A percentile compares a stretch with the other conserved stretches of the same genome.
Evolutionary conservation across 2,329 filamentous ascomycete genomes (phyloP).

Genomic region (Fusarium kyushuense): DNA sequence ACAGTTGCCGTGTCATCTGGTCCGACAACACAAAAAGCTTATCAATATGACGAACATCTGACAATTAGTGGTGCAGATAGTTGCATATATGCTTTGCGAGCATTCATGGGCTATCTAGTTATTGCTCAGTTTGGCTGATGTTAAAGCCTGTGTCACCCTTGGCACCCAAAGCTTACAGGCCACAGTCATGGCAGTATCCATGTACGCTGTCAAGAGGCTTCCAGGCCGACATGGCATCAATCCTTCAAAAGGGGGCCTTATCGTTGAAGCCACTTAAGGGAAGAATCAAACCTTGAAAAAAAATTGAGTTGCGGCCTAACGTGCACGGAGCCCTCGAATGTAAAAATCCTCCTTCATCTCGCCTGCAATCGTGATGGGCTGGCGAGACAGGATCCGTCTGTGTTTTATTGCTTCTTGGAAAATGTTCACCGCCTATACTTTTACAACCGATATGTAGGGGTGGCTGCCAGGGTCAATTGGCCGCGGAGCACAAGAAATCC

Average conservation of each 20-base stretch:
- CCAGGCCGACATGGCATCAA: conserved; percentile 14
- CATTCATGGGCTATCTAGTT: neutral
- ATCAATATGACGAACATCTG: conserved; percentile 8
- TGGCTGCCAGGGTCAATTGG: conserved; percentile 38
- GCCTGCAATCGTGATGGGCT: conserved; percentile 36
- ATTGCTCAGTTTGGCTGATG: neutral
- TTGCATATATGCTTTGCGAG: conserved; percentile 7
- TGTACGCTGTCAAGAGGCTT: conserved; percentile 19
- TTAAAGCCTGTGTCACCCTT: neutral
- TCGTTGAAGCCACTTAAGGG: conserved; percentile 3
- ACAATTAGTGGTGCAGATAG: conserved; percentile 5
- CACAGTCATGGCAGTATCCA: neutral
- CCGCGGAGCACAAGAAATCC: conserved; percentile 28
- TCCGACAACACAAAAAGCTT: neutral
- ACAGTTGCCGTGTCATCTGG: conserved; percentile 1
- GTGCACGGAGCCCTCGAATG: conserved; percentile 32
- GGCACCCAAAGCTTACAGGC: neutral
- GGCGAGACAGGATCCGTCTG: conserved; percentile 31
- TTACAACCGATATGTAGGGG: conserved; percentile 32
- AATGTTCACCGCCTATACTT: conserved; percentile 44
- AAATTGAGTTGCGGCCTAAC: conserved; percentile 29
- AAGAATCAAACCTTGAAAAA: conserved; percentile 1
- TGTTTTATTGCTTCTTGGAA: conserved; percentile 35
- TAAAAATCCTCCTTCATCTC: conserved; percentile 30
- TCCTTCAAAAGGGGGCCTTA: conserved; percentile 24